Conservation (phyloP, 306 rosid species). For the Mucuna pruriens region DNA sequence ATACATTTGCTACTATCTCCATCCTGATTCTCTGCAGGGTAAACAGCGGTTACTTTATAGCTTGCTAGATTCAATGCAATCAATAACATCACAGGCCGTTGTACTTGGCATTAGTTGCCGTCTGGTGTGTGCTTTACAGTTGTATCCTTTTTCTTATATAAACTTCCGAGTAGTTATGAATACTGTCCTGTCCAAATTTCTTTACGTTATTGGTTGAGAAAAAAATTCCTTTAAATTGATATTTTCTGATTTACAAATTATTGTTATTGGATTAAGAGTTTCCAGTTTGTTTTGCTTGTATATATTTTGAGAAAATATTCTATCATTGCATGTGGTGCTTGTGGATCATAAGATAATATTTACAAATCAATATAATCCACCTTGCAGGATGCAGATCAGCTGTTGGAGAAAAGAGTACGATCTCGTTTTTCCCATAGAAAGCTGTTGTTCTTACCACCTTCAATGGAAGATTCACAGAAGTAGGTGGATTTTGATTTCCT, state of each 20-base stretch:
- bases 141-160: constrained; percentile 27
- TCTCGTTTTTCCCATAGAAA: constrained; percentile 97
- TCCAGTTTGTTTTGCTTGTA: constrained; percentile 2
- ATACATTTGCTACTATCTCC: constrained; percentile 18
- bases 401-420: constrained; percentile 92
- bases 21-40: constrained; percentile 60
- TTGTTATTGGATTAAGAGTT: constrained; percentile 28
- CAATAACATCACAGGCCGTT: constrained; percentile 89
- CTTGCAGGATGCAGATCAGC: constrained; percentile 93
- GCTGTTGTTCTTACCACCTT: constrained; percentile 80
- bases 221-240: constrained; percentile 15
- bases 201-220: neutral
- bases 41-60: constrained; percentile 90
- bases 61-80: constrained; percentile 93
- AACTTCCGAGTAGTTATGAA: constrained; percentile 22
- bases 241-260: constrained; percentile 10
- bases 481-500: constrained; percentile 38
- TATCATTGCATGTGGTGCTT: constrained; percentile 24
- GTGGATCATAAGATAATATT: constrained; percentile 24
- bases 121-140: constrained; percentile 61
- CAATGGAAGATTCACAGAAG: constrained; percentile 67
- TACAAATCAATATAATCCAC: constrained; percentile 19
- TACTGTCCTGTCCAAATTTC: constrained; percentile 3
- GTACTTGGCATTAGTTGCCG: constrained; percentile 89
- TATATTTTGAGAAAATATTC: neutral